Conservation (phyloP, 2,329 filamentous ascomycete species). For the Pyricularia pennisetigena region DNA sequence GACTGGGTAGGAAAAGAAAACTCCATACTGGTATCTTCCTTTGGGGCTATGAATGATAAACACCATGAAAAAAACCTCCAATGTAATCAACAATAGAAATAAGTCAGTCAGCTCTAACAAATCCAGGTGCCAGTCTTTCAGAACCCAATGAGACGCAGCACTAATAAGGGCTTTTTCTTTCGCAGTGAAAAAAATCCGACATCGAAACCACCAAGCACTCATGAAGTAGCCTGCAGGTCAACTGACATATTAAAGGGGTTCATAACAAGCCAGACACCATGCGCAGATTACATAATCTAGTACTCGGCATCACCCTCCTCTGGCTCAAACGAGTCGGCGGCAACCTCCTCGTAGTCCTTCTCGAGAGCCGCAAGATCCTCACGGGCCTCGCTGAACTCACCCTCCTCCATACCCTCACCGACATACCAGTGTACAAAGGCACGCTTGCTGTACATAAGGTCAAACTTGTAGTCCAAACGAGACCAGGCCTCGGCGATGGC, state of each 20-base stretch:
- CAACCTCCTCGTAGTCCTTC: slow-evolving; percentile 82
- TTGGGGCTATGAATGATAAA: not conserved
- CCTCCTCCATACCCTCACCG: slow-evolving; percentile 87
- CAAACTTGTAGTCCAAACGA: slow-evolving; percentile 64
- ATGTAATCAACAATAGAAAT: not conserved
- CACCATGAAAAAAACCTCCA: not conserved
- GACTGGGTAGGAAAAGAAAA: not conserved
- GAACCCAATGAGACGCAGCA: not conserved
- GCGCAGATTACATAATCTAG: slow-evolving; percentile 35
- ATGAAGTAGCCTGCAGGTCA: not conserved
- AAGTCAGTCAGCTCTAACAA: not conserved
- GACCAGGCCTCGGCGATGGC: slow-evolving; percentile 67
- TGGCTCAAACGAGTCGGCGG: slow-evolving; percentile 57
- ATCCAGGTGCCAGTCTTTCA: not conserved
- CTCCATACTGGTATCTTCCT: not conserved
- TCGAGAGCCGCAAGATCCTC: slow-evolving; percentile 79
- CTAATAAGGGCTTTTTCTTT: not conserved
- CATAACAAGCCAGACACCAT: not conserved
- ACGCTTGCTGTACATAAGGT: slow-evolving; percentile 71
- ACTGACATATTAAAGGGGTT: not conserved
- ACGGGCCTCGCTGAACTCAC: slow-evolving; percentile 79
- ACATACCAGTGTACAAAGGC: slow-evolving; percentile 75
- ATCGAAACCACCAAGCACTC: not conserved
- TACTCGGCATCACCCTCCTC: slow-evolving; percentile 68
- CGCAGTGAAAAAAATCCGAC: not conserved